Base-by-base conservation (phyloP, 495 filamentous ascomycete genomes). In the Trichoderma erinaceum region DNA sequence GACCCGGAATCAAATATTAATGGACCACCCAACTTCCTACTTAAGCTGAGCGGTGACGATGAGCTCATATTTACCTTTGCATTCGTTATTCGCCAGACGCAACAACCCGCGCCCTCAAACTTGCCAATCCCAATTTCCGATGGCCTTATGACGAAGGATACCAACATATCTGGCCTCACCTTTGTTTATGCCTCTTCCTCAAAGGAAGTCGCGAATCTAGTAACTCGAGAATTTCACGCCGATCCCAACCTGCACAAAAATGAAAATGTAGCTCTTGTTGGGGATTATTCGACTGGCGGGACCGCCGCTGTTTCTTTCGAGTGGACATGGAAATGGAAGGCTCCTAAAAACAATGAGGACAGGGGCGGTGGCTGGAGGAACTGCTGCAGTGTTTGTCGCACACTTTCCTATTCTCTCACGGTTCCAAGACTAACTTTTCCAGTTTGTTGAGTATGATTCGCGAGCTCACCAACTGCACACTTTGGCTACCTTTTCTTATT, bases 171-270 rank as follows among this genome's bases (percentile, higher is more conserved):
- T 66, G 93, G 93, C 44, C 84, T 99, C 7, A 99, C 95, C 8
- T 97, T 92, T 78, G 89, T 94, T 52, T 93, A 92, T 75, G 94
- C 90, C 38, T 90, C 94, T 3, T 96, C 86, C 70, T 78, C 87
- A 12, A 89, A 87, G 75, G 95, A 97, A 69, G 84, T 99, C 15
- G 95, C 97, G 73, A 97, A 95, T 71, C 81, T 99, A 32, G 89
- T 97, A 58, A 97, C 92, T 25, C 83, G 92, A 70, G 95, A 99
- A 76, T 97, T 99, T 73, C 92, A 98, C 70, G 92, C 94, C 38
- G 93, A 99, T 71, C 95, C 96, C 0, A 99, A 99, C 75, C 80
- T 99, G 38, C 95, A 99, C 80, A 97, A 97, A 74, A 97, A 98
- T 71, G 86, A 92, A 29, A 97, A 97, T 77, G 95, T 99, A 15